Base-by-base conservation (phyloP, 257 asterid genomes). In the Misopates orontium region DNA sequence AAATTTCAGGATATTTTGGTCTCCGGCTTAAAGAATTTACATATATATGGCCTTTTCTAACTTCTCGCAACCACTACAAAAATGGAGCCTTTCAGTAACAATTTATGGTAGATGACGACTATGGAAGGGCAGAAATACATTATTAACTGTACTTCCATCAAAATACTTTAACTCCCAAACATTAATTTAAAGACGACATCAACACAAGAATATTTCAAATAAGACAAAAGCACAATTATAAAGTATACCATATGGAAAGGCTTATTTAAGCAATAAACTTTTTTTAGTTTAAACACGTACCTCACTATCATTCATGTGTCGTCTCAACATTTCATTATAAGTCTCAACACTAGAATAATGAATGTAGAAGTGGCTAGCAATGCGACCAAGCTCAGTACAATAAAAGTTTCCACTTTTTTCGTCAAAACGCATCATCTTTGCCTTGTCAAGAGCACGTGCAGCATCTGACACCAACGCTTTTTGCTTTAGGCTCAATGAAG, bases 391-490 rank as follows among this genome's bases (percentile, higher is more conserved):
- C 84, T 93, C 99, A 10, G 99, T 90, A 77, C 97, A 90, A 64
- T 87, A 93, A 57, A 93, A 90, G 77, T 93, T 93, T 78, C 99
- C 99, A 71, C 99, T 93, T 82, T 93, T 93, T 82, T 93, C 99
- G 80, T 93, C 99, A 64, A 90, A 93, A 52, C 99, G 99, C 99
- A 93, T 87, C 99, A 93, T 93, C 84, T 93, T 93, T 62, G 99
- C 99, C 81, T 80, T 90, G 84, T 93, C 99, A 9, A 93, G 97
- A 72, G 96, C 80, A 66, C 99, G 95, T 52, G 99, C 99, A 68
- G 97, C 97, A 82, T 90, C 97, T 36, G 86, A 80, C 25, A 93
- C 87, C 73, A 93, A 85, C 73, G 87, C 87, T 77, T 96, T 87
- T 80, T 90, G 99, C 80, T 93, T 93, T 75, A 87, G 74, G 84